Percentiles rank a stretch among this genome's conserved stretches.
These are phyloP conservation scores for Jimgerdemannia lactiflua DNA, from an alignment of 192 early-diverging fungal genomes.

Conservation along the genomic window DNA sequence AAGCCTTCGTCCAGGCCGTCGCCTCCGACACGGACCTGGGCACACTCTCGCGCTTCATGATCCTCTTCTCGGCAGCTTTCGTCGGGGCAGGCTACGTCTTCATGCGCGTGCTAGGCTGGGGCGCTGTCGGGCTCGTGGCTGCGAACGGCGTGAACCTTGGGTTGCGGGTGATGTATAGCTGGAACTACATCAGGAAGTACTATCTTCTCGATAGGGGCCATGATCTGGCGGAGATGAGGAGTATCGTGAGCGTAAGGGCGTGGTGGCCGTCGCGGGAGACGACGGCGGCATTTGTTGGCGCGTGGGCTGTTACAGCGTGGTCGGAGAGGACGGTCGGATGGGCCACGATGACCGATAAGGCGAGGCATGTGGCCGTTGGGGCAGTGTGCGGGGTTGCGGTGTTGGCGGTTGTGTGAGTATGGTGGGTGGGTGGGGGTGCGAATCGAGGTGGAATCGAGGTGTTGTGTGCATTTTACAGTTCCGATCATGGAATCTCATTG, in stretches of 20 bases:
- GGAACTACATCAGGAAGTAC: constrained; percentile 58
- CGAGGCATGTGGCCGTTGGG: constrained; percentile 56
- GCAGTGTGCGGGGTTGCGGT: constrained; percentile 33
- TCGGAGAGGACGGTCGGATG: constrained; percentile 59
- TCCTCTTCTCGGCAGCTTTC: constrained; percentile 69
- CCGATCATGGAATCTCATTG: background rate
- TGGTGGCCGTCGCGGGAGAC: constrained; percentile 44
- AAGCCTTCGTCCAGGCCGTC: constrained; percentile 90
- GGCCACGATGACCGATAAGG: constrained; percentile 43
- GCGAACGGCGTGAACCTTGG: constrained; percentile 86
- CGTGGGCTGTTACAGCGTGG: constrained; percentile 48
- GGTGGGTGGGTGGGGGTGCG: background rate
- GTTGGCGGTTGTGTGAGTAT: constrained; percentile 42
- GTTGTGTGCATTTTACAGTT: background rate
- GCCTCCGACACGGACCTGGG: constrained; percentile 62
- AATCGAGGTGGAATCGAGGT: background rate
- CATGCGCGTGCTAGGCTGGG: constrained; percentile 56
- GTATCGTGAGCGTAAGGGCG: constrained; percentile 22
- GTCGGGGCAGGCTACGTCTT: constrained; percentile 55
- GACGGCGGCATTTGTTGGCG: constrained; percentile 38
- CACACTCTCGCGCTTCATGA: constrained; percentile 70
- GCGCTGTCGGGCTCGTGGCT: constrained; percentile 75
- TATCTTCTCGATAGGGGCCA: constrained; percentile 34
- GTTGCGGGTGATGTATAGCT: constrained; percentile 74
- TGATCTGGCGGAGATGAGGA: background rate